A percentile compares a stretch with the other conserved stretches of the same genome.
phyloP scores from a whole-genome alignment of 2,329 filamentous ascomycete genomes.

The Aspergillus alliaceus region DNA sequence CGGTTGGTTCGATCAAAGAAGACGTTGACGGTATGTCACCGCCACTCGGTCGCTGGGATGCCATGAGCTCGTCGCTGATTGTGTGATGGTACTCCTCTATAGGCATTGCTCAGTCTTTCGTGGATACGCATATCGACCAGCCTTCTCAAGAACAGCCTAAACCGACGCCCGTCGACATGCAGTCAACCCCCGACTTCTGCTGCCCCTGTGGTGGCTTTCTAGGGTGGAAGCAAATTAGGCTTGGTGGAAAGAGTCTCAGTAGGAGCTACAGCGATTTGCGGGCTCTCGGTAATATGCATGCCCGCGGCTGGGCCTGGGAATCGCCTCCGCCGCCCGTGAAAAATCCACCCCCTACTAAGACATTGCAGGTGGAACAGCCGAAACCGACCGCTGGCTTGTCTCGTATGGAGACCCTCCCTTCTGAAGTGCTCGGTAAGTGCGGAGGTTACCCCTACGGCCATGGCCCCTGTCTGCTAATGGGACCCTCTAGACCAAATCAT shows the following conservation, averaged over 20 bases:
- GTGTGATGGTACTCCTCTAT: conserved; percentile 1
- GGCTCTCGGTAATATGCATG: conserved; percentile 33
- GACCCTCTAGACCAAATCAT: conserved; percentile 65
- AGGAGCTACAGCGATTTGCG: conserved; percentile 47
- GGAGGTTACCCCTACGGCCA: background rate
- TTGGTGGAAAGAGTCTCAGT: conserved; percentile 45
- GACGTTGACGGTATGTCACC: conserved; percentile 39
- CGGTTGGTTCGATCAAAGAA: conserved; percentile 47
- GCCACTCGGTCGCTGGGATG: background rate
- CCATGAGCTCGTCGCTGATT: background rate
- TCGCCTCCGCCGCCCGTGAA: conserved; percentile 21
- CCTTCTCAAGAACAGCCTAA: conserved; percentile 28
- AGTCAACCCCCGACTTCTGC: conserved; percentile 43
- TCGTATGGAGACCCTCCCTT: conserved; percentile 66
- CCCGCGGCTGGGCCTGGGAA: conserved; percentile 47
- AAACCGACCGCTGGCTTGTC: conserved; percentile 40
- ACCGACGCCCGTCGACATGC: conserved; percentile 29
- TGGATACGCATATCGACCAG: conserved; percentile 38
- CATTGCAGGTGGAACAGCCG: conserved; percentile 21
- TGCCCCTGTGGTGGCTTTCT: conserved; percentile 47
- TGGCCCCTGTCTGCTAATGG: conserved; percentile 4
- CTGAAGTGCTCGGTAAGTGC: conserved; percentile 68
- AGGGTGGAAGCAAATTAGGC: conserved; percentile 47
- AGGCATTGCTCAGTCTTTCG: conserved; percentile 47
- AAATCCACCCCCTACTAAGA: conserved; percentile 16